Percentiles rank a stretch among this genome's conserved stretches.
phyloP scores from a whole-genome alignment of 2,329 filamentous ascomycete genomes.

The Lizonia empirigonia region DNA sequence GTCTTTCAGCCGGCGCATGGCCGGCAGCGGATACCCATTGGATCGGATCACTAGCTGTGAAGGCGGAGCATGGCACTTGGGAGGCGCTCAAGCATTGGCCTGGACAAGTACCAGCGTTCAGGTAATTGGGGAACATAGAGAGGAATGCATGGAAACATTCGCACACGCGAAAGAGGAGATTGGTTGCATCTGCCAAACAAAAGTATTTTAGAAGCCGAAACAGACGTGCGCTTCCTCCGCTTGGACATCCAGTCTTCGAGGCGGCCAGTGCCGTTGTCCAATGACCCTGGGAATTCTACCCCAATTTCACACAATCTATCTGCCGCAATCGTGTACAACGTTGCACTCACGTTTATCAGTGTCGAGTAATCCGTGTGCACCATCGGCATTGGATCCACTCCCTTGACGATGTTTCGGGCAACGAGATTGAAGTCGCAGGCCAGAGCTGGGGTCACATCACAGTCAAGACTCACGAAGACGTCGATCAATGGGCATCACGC shows the following conservation, averaged over 20 bases:
- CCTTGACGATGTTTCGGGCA: conserved; percentile 10
- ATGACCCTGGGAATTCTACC: conserved; percentile 23
- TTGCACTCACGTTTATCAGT: conserved; percentile 19
- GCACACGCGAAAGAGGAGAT: background rate
- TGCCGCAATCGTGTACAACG: conserved; percentile 12
- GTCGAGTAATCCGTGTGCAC: conserved; percentile 11
- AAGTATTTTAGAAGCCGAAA: background rate
- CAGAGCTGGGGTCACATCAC: conserved; percentile 13
- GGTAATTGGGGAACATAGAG: background rate
- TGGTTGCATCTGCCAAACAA: background rate
- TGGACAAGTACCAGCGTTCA: conserved; percentile 2
- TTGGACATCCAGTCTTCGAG: conserved; percentile 5
- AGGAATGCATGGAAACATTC: background rate
- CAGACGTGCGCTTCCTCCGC: background rate
- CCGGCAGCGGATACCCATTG: conserved; percentile 29
- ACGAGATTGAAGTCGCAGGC: conserved; percentile 9
- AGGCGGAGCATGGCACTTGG: conserved; percentile 15
- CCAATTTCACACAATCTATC: conserved; percentile 34
- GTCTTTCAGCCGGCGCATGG: conserved; percentile 6
- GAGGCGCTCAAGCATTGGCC: background rate
- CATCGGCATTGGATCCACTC: conserved; percentile 19
- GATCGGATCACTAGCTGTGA: conserved; percentile 10
- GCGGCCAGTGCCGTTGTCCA: conserved; percentile 12
- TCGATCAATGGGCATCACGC: conserved; percentile 25
- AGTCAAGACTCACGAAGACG: conserved; percentile 14